Evolutionary conservation across 2,329 filamentous ascomycete genomes (phyloP).

Genomic region (Alternaria consortialis): DNA sequence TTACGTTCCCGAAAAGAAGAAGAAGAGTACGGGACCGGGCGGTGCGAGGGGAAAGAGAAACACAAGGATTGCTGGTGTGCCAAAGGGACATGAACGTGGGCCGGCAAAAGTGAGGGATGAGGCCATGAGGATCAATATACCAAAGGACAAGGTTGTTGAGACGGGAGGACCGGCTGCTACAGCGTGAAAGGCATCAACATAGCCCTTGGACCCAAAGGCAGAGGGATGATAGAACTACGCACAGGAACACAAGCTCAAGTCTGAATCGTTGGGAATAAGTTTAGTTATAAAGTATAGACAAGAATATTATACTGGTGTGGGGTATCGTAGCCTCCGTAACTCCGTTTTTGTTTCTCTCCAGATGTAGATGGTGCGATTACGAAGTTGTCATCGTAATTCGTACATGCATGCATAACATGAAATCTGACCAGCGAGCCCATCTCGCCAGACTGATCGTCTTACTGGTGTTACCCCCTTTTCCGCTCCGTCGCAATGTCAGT

Average conservation of each 20-base stretch:
- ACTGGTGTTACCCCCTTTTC: too few relatives aligned
- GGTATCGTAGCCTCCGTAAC: conserved; percentile 1
- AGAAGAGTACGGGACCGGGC: conserved; percentile 34
- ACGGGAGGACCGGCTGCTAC: conserved; percentile 27
- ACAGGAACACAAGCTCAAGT: too few relatives aligned
- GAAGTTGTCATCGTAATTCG: neutral
- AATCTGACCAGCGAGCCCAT: too few relatives aligned
- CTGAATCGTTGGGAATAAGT: neutral
- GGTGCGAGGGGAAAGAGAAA: conserved; percentile 26
- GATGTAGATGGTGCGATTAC: neutral
- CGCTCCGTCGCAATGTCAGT: too few relatives aligned
- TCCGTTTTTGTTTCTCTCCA: neutral
- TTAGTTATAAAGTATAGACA: neutral
- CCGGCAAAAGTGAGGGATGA: conserved; percentile 44
- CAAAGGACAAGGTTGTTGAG: conserved; percentile 29
- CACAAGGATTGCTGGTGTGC: conserved; percentile 29
- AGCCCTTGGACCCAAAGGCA: too few relatives aligned
- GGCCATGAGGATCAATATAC: conserved; percentile 40
- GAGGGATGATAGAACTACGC: too few relatives aligned
- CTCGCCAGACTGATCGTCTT: too few relatives aligned
- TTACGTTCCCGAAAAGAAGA: conserved; percentile 27
- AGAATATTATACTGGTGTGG: neutral
- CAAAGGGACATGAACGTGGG: conserved; percentile 35
- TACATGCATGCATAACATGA: neutral
- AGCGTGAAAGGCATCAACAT: neutral